Evolutionary conservation across 2,329 filamentous ascomycete species (phyloP), one percentile per base, ranked within the genome.

Genomic region (Acrodontium crateriforme): DNA sequence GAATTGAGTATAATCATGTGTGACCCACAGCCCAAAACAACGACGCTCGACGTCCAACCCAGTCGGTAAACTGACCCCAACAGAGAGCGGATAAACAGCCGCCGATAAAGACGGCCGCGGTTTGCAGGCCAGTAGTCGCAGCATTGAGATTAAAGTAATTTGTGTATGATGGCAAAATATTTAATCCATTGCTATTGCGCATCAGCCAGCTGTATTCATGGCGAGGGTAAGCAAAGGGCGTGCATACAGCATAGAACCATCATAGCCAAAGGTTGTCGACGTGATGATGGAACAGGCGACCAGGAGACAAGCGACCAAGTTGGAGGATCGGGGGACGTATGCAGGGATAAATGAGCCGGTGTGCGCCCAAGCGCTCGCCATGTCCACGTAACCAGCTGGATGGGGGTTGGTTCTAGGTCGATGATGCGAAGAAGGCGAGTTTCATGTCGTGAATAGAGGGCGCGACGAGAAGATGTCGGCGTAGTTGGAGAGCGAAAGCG

Each of bases 81-180:
- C 60, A 36, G 6, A 68, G 41, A 1, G 56, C 55, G 12, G 58
- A 60, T 5, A 71, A 28, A 16, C 58, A 52, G 17, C 58, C 56
- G 8, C 67, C 67, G 26, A 72, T 65, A 40, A 61, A 70, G n/a
- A 64, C 58, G 2, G 63, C 62, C 0, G 66, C 61, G 4, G 65
- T 71, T 37, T 71, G 69, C 10, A 73, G 54, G 3, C 62, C 65
- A 0, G 56, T 63, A 0, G 66, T 69, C 0, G 62, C 59, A 1
- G 61, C 45, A n/a, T 50, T 69, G 6, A 72, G 58, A 3, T 58
- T 39, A 49, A 73, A 72, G 43, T 71, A 72, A 19, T 67, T 55
- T 0, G 56, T 61, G 42, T 71, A 73, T 0, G 59, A 61, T 0
- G 67, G 65, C 10, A 73, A 44, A 32, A 73, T 71, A 32, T 70